These are phyloP conservation scores for Tetratostichococcus sp. DNA, from an alignment of 139 green algal genomes.

Conservation along the genomic window DNA sequence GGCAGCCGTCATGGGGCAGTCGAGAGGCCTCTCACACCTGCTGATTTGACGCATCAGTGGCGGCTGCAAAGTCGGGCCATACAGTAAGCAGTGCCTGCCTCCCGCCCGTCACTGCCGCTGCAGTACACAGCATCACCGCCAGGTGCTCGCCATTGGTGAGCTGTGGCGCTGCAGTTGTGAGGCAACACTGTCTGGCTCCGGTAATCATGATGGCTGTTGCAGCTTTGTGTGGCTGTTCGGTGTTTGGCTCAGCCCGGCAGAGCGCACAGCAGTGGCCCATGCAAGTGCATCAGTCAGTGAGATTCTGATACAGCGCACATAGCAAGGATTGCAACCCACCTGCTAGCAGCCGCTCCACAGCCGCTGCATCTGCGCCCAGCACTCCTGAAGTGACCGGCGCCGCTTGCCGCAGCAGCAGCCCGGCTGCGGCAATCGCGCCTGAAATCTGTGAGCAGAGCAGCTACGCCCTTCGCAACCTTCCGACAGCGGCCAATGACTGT, in stretches of 20 bases:
- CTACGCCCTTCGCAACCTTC: no score
- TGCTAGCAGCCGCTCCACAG: constrained; percentile 29
- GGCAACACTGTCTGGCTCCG: no score
- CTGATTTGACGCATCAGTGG: constrained; percentile 60
- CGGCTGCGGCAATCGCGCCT: constrained; percentile 3
- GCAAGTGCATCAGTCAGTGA: no score
- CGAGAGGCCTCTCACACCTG: no score
- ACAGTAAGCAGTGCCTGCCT: constrained; percentile 43
- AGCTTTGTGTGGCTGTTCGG: no score
- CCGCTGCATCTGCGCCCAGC: constrained; percentile 29
- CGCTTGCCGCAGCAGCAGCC: constrained; percentile 13
- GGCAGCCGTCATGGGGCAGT: no score
- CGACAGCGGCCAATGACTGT: no score
- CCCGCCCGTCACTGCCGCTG: constrained; percentile 51
- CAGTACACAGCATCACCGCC: constrained; percentile 23
- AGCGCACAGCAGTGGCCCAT: no score
- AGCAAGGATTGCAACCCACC: constrained; percentile 1
- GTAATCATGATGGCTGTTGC: no score
- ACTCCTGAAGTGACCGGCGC: constrained; percentile 1
- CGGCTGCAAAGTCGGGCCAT: constrained; percentile 58
- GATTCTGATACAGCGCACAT: no score
- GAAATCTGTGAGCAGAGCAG: neutral
- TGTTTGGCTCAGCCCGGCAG: no score
- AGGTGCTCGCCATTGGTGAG: neutral
- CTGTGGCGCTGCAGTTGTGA: neutral